Evolutionary conservation across 352 stramenopile species (phyloP).

Genomic region (Globisporangium polare): DNA sequence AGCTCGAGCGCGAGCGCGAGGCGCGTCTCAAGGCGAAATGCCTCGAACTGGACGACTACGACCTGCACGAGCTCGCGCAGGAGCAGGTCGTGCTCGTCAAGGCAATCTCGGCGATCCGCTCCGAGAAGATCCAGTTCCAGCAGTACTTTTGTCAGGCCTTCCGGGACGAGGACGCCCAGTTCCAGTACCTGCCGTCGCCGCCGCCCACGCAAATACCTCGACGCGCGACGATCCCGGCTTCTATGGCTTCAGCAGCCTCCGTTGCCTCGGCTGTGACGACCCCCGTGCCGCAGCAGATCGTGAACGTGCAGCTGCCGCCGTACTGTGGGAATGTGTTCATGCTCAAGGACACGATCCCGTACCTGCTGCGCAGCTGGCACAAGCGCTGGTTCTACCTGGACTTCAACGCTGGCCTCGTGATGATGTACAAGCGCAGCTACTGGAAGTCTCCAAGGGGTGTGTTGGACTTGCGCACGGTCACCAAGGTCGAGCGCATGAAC

Average conservation of each 20-base stretch:
- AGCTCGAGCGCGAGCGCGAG: constrained; percentile 46
- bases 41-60: constrained; percentile 59
- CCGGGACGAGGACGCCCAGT: constrained; percentile 36
- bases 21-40: constrained; percentile 46
- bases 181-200: constrained; percentile 17
- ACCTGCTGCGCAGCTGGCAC: constrained; percentile 72
- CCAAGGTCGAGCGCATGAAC: constrained; percentile 66
- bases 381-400: constrained; percentile 84
- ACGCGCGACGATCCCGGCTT: constrained; percentile 28
- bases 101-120: constrained; percentile 55
- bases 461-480: constrained; percentile 64
- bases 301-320: constrained; percentile 47
- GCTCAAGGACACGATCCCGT: constrained; percentile 71
- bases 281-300: constrained; percentile 23
- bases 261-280: neutral
- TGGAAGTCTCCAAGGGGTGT: constrained; percentile 72
- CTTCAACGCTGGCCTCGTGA: constrained; percentile 61
- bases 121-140: constrained; percentile 57
- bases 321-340: constrained; percentile 78
- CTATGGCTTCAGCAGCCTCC: constrained; percentile 8
- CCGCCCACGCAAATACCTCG: constrained; percentile 22
- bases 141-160: constrained; percentile 57
- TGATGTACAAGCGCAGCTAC: constrained; percentile 85
- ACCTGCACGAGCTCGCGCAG: constrained; percentile 55
- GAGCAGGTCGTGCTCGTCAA: constrained; percentile 46